phyloP scores from a whole-genome alignment of 768 basidiomycete genomes.

The Pleurotus giganteus region DNA sequence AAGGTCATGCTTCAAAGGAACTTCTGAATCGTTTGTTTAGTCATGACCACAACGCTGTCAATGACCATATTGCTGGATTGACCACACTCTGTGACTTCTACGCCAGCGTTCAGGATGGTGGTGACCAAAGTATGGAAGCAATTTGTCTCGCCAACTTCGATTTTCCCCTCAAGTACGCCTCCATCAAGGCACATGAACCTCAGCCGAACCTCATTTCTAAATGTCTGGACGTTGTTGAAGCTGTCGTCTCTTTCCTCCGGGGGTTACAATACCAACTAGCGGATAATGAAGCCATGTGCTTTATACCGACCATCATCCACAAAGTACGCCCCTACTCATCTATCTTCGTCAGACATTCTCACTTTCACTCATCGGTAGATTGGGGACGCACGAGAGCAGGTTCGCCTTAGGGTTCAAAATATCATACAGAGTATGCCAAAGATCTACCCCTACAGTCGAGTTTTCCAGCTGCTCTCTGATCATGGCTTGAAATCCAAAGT shows the following conservation, averaged over 20 bases:
- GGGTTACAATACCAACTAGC: conserved; percentile 72
- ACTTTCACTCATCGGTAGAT: no score
- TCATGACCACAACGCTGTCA: conserved; percentile 92
- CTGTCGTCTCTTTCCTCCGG: conserved; percentile 74
- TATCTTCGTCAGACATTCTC: conserved; percentile 9
- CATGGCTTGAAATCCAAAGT: conserved; percentile 89
- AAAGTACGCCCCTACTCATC: conserved; percentile 54
- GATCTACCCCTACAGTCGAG: conserved; percentile 89
- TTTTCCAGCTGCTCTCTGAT: conserved; percentile 86
- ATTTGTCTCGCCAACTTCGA: conserved; percentile 86
- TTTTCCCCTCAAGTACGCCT: conserved; percentile 89
- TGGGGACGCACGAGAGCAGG: conserved; percentile 86
- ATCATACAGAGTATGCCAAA: conserved; percentile 85
- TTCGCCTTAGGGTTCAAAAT: conserved; percentile 75
- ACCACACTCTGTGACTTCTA: conserved; percentile 75
- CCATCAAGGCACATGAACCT: conserved; percentile 85
- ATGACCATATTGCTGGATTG: conserved; percentile 84
- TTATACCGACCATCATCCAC: conserved; percentile 84
- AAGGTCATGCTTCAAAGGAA: conserved; percentile 74
- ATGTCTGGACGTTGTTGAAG: conserved; percentile 84
- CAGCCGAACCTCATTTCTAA: conserved; percentile 87
- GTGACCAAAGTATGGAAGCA: conserved; percentile 38
- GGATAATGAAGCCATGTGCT: conserved; percentile 84
- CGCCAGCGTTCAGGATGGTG: conserved; percentile 50
- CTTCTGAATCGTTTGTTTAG: conserved; percentile 82